Conservation (phyloP, 129 eudicot genomes). For the Kitagawia praeruptora region DNA sequence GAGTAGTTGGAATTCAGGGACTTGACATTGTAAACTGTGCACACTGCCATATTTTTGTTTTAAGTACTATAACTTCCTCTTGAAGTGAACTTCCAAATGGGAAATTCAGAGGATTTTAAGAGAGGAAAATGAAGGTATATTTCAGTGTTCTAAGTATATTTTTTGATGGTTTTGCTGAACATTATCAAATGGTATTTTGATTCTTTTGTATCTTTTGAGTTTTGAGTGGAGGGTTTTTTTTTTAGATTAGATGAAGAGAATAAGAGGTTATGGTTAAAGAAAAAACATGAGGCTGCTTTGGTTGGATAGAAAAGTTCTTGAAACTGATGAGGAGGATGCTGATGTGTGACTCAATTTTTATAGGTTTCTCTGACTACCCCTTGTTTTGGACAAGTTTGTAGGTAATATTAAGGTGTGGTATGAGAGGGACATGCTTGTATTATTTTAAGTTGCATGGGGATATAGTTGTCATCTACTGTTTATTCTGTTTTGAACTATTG, state of each 20-base stretch:
- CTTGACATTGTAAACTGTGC: slow-evolving; percentile 69
- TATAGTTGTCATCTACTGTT: slow-evolving; percentile 13
- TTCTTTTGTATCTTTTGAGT: slow-evolving; percentile 10
- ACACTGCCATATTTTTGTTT: slow-evolving; percentile 60
- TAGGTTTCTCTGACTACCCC: slow-evolving; percentile 52
- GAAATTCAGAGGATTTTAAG: slow-evolving; percentile 8
- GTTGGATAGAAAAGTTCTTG: slow-evolving; percentile 28
- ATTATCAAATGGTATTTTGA: slow-evolving; percentile 20
- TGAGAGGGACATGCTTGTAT: slow-evolving; percentile 16
- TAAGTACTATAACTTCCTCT: slow-evolving; percentile 14
- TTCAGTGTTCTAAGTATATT: neutral
- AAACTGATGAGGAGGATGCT: slow-evolving; percentile 14
- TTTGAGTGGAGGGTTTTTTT: slow-evolving; percentile 3
- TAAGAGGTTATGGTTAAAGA: slow-evolving; percentile 32
- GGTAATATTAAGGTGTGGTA: slow-evolving; percentile 33
- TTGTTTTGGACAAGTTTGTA: slow-evolving; percentile 43
- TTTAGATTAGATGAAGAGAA: slow-evolving; percentile 23
- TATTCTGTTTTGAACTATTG: slow-evolving; percentile 1
- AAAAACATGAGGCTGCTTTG: slow-evolving; percentile 32
- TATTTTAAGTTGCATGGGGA: slow-evolving; percentile 12
- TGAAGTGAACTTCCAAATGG: slow-evolving; percentile 13
- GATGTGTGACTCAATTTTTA: slow-evolving; percentile 28
- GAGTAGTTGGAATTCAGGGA: slow-evolving; percentile 60
- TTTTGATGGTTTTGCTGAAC: slow-evolving; percentile 14
- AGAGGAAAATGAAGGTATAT: neutral